Conservation (phyloP, 257 asterid genomes). For the Capsicum chinense region DNA sequence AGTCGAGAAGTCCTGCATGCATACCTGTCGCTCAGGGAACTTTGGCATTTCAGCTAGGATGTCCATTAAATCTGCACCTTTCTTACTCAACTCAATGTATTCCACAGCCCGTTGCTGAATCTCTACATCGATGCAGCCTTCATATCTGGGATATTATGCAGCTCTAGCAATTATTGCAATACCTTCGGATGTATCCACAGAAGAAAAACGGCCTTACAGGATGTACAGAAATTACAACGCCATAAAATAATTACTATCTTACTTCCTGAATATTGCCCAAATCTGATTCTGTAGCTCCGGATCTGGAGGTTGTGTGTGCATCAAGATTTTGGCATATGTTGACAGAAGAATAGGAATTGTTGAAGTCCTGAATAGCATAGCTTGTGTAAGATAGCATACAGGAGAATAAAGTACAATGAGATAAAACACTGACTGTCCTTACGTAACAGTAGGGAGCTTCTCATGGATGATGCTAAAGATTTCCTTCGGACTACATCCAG, state of each 20-base stretch:
- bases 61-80: conserved; percentile 86
- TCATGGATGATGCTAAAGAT: conserved; percentile 78
- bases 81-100: conserved; percentile 82
- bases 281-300: conserved; percentile 80
- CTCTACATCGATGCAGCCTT: conserved; percentile 91
- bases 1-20: conserved; percentile 31
- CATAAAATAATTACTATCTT: conserved; percentile 31
- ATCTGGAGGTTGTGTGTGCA: conserved; percentile 92
- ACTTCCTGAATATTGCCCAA: conserved; percentile 85
- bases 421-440: conserved; percentile 45
- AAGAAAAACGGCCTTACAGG: conserved; percentile 10
- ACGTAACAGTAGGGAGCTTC: conserved; percentile 96
- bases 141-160: conserved; percentile 60
- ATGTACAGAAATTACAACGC: neutral
- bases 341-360: conserved; percentile 91
- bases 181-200: conserved; percentile 31
- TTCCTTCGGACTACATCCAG: conserved; percentile 89
- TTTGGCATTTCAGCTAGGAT: conserved; percentile 97
- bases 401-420: conserved; percentile 29
- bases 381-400: conserved; percentile 35
- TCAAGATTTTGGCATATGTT: conserved; percentile 87
- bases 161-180: conserved; percentile 28
- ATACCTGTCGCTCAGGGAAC: conserved; percentile 95
- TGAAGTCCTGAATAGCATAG: conserved; percentile 63
- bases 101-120: conserved; percentile 95